These are phyloP conservation scores for Phenoliferia sp. DNA, from an alignment of 1,284 basidiomycete species.

Conservation along the genomic window DNA sequence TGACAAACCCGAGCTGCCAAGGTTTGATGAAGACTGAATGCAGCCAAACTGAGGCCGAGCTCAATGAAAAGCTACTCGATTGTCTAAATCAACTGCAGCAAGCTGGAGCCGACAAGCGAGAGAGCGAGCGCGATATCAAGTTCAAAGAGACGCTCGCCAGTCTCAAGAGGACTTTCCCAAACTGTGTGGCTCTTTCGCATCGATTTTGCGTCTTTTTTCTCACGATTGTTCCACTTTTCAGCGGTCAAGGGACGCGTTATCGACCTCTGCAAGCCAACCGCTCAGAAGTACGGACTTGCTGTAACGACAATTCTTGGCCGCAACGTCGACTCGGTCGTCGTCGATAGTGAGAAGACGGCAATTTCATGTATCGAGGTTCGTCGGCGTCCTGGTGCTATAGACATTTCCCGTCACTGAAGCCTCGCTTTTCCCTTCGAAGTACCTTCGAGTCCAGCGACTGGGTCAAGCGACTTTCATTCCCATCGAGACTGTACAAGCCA, in stretches of 20 bases:
- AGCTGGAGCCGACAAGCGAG: constrained; percentile 76
- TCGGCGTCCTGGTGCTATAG: constrained; percentile 1
- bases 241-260: constrained; percentile 66
- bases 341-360: constrained; percentile 92
- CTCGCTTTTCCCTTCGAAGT: constrained; percentile 57
- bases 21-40: neutral
- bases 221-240: neutral
- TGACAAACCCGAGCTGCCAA: neutral
- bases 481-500: constrained; percentile 90
- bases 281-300: constrained; percentile 86
- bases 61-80: constrained; percentile 83
- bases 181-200: constrained; percentile 42
- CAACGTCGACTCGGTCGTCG: constrained; percentile 92
- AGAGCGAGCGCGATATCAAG: constrained; percentile 75
- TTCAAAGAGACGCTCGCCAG: constrained; percentile 80
- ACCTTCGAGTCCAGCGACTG: constrained; percentile 88
- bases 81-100: constrained; percentile 80
- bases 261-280: constrained; percentile 88
- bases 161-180: constrained; percentile 82
- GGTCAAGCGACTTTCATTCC: constrained; percentile 97
- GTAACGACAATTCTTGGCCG: constrained; percentile 93
- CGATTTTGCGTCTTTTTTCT: neutral
- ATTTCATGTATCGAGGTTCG: constrained; percentile 92
- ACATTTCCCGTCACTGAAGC: neutral
- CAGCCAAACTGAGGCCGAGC: constrained; percentile 79